A percentile compares a stretch with the other conserved stretches of the same genome.
These are phyloP conservation scores for Mallotus nudiflorus DNA, from an alignment of 345 rosid genomes.

Conservation along the genomic window DNA sequence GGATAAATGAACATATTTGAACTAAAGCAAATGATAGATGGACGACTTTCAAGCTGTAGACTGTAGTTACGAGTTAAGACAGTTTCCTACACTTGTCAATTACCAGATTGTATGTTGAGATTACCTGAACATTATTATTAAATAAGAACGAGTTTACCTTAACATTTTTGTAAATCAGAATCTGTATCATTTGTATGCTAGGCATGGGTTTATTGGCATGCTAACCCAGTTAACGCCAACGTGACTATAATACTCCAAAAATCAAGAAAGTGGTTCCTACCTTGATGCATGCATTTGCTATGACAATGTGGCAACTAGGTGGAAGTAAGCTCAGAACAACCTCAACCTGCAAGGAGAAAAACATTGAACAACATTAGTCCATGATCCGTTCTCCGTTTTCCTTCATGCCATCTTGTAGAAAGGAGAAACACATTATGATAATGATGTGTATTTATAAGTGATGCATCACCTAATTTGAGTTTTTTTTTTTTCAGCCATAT, in stretches of 20 bases:
- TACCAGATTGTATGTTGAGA: neutral
- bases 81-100: neutral
- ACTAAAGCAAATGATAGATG: neutral
- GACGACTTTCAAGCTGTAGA: neutral
- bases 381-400: too few relatives aligned
- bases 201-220: neutral
- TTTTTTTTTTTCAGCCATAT: too few relatives aligned
- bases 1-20: slow-evolving; percentile 1
- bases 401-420: too few relatives aligned
- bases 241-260: neutral
- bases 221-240: neutral
- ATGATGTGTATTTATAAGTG: too few relatives aligned
- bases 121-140: neutral
- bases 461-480: too few relatives aligned
- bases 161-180: slow-evolving; percentile 2
- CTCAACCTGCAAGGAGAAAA: slow-evolving; percentile 60
- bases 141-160: neutral
- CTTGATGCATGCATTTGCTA: slow-evolving; percentile 82
- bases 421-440: too few relatives aligned
- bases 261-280: slow-evolving; percentile 33
- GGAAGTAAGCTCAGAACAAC: slow-evolving; percentile 87
- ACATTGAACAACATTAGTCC: neutral
- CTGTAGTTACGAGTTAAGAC: neutral
- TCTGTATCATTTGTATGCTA: neutral
- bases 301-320: slow-evolving; percentile 58